Evolutionary conservation across 2,329 filamentous ascomycete species (phyloP), one percentile per base, ranked within the genome.

Genomic region (Aureobasidium sp.): DNA sequence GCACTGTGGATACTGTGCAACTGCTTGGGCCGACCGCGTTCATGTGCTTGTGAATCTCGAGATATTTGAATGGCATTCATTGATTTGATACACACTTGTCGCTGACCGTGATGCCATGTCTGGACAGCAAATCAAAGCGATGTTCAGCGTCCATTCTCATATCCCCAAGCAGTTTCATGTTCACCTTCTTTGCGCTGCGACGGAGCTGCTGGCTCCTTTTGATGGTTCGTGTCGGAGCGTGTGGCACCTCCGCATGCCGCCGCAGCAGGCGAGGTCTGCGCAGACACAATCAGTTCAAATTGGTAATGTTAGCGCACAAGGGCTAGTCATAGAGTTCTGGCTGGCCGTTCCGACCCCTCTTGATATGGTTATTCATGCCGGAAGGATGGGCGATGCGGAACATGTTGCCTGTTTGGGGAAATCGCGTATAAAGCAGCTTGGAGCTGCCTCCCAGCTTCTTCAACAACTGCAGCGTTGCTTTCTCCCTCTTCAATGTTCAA

Each of bases 351-450:
- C 53, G 53, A 59, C 41, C 42, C 55, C 41, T 59, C 55, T 59
- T 48, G 55, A 59, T 37, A 48, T 59, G 55, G 55, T 29, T 27
- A 59, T 48, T 17, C 17, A 51, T 60, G 36, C 56, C 56, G 56
- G 42, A 48, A 44, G 52, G 52, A 57, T 44, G 41, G 36, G 25
- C 14, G 20, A 14, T n/a, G 27, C 56, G 57, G 57, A 51, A 41
- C 15, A 36, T 25, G 57, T 51, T 60, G 36, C 57, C 57, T 42
- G 34, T 49, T 60, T 42, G 45, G 57, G 57, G 20, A 52, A 60
- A 60, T 29, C 31, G 41, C 34, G 45, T 60, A 60, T 49, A 51
- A 49, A 60, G 27, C 39, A 57, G 53, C 47, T 51, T 22, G 45
- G 45, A 31, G 25, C 53, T 57, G 53, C 53, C 36, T 29, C 7